phyloP scores from a whole-genome alignment of 768 basidiomycete genomes.

The Infundibulicybe gibba region DNA sequence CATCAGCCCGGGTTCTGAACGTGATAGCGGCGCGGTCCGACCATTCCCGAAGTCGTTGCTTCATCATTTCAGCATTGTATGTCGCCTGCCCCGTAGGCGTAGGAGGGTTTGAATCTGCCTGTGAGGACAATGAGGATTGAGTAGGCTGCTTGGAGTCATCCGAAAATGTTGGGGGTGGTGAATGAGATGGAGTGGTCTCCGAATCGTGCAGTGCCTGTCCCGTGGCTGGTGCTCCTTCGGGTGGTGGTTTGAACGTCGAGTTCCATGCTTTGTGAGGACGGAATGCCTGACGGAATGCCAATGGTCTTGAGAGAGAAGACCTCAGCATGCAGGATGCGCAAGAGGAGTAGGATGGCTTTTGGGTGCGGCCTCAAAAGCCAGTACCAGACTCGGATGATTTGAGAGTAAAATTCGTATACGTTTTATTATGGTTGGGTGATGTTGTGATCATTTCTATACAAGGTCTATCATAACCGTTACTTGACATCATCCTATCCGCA shows the following conservation, averaged over 20 bases:
- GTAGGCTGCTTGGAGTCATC: slow-evolving; percentile 1
- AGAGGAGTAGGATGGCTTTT: background rate
- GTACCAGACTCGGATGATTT: no score
- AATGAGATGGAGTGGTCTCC: slow-evolving; percentile 4
- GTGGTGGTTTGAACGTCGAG: slow-evolving; percentile 15
- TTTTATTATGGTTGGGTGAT: no score
- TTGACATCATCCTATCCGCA: no score
- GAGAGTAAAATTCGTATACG: no score
- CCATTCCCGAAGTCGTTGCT: slow-evolving; percentile 46
- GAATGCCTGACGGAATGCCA: slow-evolving; percentile 25
- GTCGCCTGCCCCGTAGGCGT: slow-evolving; percentile 10
- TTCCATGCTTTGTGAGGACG: slow-evolving; percentile 24
- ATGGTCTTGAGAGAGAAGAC: slow-evolving; percentile 24
- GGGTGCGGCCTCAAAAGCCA: no score
- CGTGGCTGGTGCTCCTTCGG: background rate
- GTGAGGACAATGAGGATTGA: slow-evolving; percentile 13
- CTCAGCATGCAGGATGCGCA: slow-evolving; percentile 25
- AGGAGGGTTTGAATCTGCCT: slow-evolving; percentile 6
- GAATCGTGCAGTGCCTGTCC: slow-evolving; percentile 11
- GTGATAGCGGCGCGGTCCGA: slow-evolving; percentile 37
- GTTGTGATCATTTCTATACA: no score
- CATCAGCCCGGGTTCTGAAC: slow-evolving; percentile 53
- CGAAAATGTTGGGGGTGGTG: slow-evolving; percentile 8
- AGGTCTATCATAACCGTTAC: no score
- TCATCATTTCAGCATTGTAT: slow-evolving; percentile 32